phyloP scores from a whole-genome alignment of 2,329 filamentous ascomycete species.

The Cadophora malorum region DNA sequence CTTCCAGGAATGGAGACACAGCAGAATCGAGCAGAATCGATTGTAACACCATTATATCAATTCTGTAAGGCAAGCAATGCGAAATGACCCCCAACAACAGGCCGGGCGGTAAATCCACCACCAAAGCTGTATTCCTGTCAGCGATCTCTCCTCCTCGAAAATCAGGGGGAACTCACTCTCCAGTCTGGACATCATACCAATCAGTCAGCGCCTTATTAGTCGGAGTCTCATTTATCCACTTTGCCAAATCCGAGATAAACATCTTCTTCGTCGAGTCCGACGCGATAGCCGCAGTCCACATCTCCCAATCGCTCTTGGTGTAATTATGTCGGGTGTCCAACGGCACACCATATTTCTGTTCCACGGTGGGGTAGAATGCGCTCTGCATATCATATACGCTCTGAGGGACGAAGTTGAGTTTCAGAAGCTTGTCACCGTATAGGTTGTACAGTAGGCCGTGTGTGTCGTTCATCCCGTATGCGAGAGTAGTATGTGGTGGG shows the following conservation, averaged over 20 bases:
- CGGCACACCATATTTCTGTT: slow-evolving; percentile 79
- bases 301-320: slow-evolving; percentile 88
- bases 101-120: slow-evolving; percentile 71
- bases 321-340: slow-evolving; percentile 83
- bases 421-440: slow-evolving; percentile 78
- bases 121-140: slow-evolving; percentile 22
- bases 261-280: slow-evolving; percentile 63
- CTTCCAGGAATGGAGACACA: too few species aligned
- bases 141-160: neutral
- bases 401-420: slow-evolving; percentile 77
- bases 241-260: slow-evolving; percentile 72
- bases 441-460: slow-evolving; percentile 76
- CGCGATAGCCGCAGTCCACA: slow-evolving; percentile 75
- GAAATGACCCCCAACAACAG: slow-evolving; percentile 82
- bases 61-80: slow-evolving; percentile 65
- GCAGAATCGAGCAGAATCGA: neutral
- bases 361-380: slow-evolving; percentile 74
- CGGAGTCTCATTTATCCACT: slow-evolving; percentile 76
- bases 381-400: slow-evolving; percentile 80
- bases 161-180: slow-evolving; percentile 59
- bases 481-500: slow-evolving; percentile 73
- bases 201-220: slow-evolving; percentile 78
- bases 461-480: slow-evolving; percentile 70
- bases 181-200: slow-evolving; percentile 74
- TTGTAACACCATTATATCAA: neutral